These are phyloP conservation scores for Rhypophila decipiens DNA, from an alignment of 495 filamentous ascomycete species.

Conservation along the genomic window DNA sequence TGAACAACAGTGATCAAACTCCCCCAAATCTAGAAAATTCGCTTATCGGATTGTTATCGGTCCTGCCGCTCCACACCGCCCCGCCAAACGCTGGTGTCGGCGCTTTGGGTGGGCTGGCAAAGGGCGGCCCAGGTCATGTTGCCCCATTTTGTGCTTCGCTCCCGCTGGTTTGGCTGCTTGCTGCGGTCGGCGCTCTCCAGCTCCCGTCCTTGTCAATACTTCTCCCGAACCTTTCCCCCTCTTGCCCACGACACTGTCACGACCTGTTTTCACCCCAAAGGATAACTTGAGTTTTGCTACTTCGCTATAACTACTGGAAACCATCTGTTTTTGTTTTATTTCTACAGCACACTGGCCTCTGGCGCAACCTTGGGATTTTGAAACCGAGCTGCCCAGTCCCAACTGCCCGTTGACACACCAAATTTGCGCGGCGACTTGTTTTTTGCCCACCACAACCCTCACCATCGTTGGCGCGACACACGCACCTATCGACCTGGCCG, in stretches of 20 bases:
- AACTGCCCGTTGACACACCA: slow-evolving; percentile 9
- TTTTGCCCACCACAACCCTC: slow-evolving; percentile 8
- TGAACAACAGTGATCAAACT: not conserved
- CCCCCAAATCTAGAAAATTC: slow-evolving; percentile 31
- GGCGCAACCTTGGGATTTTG: slow-evolving; percentile 12
- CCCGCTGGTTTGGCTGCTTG: slow-evolving; percentile 10
- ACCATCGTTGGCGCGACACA: slow-evolving; percentile 11
- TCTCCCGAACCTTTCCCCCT: slow-evolving; percentile 7
- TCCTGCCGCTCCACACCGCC: slow-evolving; percentile 22
- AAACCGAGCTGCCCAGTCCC: slow-evolving; percentile 13
- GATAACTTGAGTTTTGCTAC: not conserved
- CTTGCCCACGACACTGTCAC: slow-evolving; percentile 12
- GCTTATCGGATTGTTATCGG: slow-evolving; percentile 28
- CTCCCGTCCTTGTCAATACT: slow-evolving; percentile 15
- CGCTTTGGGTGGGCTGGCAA: slow-evolving; percentile 19
- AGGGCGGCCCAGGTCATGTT: slow-evolving; percentile 7
- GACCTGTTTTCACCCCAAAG: not conserved
- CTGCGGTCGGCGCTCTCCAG: slow-evolving; percentile 16
- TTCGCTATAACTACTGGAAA: not conserved
- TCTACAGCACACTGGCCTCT: not conserved
- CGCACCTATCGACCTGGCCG: not conserved
- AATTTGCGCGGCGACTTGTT: slow-evolving; percentile 21
- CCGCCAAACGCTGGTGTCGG: slow-evolving; percentile 4
- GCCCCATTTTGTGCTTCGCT: slow-evolving; percentile 17
- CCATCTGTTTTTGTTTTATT: slow-evolving; percentile 1